Evolutionary conservation across 1,139 yeast genomes (phyloP), one percentile per base, ranked within the genome.

Genomic region (Yamadazyma siamensis): DNA sequence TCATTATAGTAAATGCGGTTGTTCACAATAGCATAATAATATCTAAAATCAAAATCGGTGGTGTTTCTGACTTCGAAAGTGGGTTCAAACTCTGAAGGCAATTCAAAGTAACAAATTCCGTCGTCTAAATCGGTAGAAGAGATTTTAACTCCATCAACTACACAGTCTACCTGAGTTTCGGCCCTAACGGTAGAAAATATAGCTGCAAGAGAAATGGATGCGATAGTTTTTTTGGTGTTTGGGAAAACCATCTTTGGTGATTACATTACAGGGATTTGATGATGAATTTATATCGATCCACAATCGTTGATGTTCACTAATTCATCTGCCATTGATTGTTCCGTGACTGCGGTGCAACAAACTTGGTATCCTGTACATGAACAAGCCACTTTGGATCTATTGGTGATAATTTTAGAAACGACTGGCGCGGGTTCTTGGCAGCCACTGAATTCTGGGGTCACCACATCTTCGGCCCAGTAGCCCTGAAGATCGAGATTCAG

Each of bases 1-100:
- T 36, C 34, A 19, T 12, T 32, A 18, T 21, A 34, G 15, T 26
- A 36, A 18, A 32, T 29, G 13, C 17, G 27, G 8, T 23, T 20
- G 15, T 34, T 35, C 4, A 36, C 15, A 14, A 27, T 26, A 12
- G 40, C 40, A 28, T 36, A 36, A 16, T 32, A 36, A 13, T 24
- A 36, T 14, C 23, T 36, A 14, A 28, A 32, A 11, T 19, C 13
- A 26, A 21, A 32, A 16, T 29, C 19, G 21, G 27, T 16, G 15
- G 28, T 28, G 20, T 23, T 18, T 5, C 15, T 19, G 21, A 23
- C 34, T 4, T 18, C 17, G 15, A 31, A 36, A 7, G 26, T 14
- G 11, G 36, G 19, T 8, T 22, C n/a, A 22, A 25, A 16, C 9
- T 34, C 34, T 11, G 25, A 11, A 9, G 40, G 38, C 22, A 36